Conservation (phyloP, 2,329 filamentous ascomycete genomes). For the Aspergillus ochraceoroseus region DNA sequence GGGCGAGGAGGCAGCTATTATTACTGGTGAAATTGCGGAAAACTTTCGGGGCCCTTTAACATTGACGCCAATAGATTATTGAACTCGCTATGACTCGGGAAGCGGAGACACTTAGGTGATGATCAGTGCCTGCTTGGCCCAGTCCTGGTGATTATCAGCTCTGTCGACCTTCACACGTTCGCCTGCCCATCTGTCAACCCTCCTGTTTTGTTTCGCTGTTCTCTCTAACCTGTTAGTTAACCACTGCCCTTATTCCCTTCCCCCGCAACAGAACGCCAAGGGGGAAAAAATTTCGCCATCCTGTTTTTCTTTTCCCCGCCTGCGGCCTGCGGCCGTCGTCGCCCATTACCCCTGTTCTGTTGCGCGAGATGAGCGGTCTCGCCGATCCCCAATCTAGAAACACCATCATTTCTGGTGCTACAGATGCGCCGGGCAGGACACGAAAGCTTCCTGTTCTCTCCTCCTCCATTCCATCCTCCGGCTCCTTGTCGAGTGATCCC, state of each 20-base stretch:
- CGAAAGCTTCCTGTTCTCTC: slow-evolving; percentile 51
- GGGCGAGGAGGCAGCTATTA: slow-evolving; percentile 2
- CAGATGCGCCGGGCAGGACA: slow-evolving; percentile 44
- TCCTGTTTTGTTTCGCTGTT: slow-evolving; percentile 13
- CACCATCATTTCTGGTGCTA: slow-evolving; percentile 40
- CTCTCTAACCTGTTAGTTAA: not conserved
- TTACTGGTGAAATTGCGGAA: slow-evolving; percentile 8
- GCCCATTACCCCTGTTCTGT: slow-evolving; percentile 17
- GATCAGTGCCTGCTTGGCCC: slow-evolving; percentile 30
- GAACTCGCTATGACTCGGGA: slow-evolving; percentile 29
- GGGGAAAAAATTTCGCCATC: slow-evolving; percentile 6
- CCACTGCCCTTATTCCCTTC: slow-evolving; percentile 12
- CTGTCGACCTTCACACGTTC: slow-evolving; percentile 27
- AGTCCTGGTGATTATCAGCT: slow-evolving; percentile 20
- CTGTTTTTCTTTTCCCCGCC: slow-evolving; percentile 12
- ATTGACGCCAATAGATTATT: slow-evolving; percentile 15
- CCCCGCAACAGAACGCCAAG: not conserved
- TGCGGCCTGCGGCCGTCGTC: slow-evolving; percentile 17
- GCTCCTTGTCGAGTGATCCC: slow-evolving; percentile 45
- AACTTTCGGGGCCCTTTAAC: slow-evolving; percentile 9
- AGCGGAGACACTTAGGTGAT: slow-evolving; percentile 28
- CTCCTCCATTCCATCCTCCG: slow-evolving; percentile 43
- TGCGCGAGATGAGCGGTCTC: slow-evolving; percentile 40
- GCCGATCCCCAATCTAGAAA: slow-evolving; percentile 43
- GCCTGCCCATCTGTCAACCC: slow-evolving; percentile 24